Conservation (phyloP, 225 moss, liverwort and hornwort genomes). For the Sphagnum tenellum region DNA sequence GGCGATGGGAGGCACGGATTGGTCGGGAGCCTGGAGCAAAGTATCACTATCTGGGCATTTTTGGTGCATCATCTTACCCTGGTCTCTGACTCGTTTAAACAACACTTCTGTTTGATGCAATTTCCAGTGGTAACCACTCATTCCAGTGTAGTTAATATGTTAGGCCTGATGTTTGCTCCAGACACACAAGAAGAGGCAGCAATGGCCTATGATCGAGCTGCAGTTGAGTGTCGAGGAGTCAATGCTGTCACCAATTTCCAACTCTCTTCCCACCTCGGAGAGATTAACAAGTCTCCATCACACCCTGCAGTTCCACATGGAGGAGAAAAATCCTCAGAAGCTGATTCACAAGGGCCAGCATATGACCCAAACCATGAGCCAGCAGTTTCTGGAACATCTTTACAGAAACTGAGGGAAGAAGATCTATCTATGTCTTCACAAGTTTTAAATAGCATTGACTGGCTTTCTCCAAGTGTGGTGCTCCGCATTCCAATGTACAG, state of each 20-base stretch:
- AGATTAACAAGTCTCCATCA: background rate
- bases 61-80: slow-evolving; percentile 12
- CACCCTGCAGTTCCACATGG: background rate
- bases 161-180: slow-evolving; percentile 5
- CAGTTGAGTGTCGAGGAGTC: slow-evolving; percentile 29
- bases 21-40: slow-evolving; percentile 52
- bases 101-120: no score
- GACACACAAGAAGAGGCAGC: slow-evolving; percentile 61
- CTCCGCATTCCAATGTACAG: no score
- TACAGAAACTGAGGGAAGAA: background rate
- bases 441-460: no score
- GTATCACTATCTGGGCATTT: slow-evolving; percentile 56
- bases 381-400: background rate
- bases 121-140: no score
- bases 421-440: no score
- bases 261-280: slow-evolving; percentile 32
- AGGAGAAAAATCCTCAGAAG: no score
- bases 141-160: no score
- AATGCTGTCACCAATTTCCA: slow-evolving; percentile 48
- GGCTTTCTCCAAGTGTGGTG: no score
- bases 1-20: slow-evolving; percentile 58
- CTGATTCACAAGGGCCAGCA: background rate
- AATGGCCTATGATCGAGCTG: slow-evolving; percentile 49
- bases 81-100: no score
- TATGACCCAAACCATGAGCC: background rate